Base-by-base conservation (phyloP, 352 stramenopile species). In the Peronospora farinosa region DNA sequence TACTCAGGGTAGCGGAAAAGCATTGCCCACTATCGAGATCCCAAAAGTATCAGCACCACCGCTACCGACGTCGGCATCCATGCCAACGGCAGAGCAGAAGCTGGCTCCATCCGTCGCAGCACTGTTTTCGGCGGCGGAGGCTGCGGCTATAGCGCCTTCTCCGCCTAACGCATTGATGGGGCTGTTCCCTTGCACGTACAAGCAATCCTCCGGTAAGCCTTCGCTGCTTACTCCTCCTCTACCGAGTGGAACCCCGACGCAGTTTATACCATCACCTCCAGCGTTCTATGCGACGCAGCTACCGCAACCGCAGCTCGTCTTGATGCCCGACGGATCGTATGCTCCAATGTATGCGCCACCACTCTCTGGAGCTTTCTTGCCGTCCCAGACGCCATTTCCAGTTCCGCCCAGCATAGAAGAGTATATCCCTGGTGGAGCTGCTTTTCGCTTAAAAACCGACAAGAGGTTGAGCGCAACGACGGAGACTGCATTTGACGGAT, bases 141-240 rank as follows among this genome's bases (percentile, higher is more conserved):
- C 50, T 33, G 32, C 52, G 13, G 21, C 54, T 9, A 32, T 59
- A 28, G 39, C 27, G 38, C 55, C 33, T 35, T 25, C 61, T n/a
- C 31, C 48, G 6, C 13, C 28, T 21, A 45, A 65, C 21, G 32
- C 60, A 17, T 54, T 76, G 23, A 63, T 72, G 46, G 53, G 56
- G 16, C 47, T 86, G 47, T 88, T 86, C 45, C 74, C 77, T 6
- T 69, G 83, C 54, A 75, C 75, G 31, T 79, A 79, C 25, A 55
- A 55, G 11, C 45, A 28, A 41, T 41, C 53, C 16, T 16, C 52
- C 28, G 47, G 47, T 45, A 19, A 45, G 39, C 31, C 65, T 47
- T 56, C 60, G 10, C 37, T 68, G 7, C 48, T 74, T 6, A 55
- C 69, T 23, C 72, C 63, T 17, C 67, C 65, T 9, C 32, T 63